A percentile compares a stretch with the other conserved stretches of the same genome.
Evolutionary conservation across 768 basidiomycete species (phyloP).

Genomic region (Crepidotus variabilis): DNA sequence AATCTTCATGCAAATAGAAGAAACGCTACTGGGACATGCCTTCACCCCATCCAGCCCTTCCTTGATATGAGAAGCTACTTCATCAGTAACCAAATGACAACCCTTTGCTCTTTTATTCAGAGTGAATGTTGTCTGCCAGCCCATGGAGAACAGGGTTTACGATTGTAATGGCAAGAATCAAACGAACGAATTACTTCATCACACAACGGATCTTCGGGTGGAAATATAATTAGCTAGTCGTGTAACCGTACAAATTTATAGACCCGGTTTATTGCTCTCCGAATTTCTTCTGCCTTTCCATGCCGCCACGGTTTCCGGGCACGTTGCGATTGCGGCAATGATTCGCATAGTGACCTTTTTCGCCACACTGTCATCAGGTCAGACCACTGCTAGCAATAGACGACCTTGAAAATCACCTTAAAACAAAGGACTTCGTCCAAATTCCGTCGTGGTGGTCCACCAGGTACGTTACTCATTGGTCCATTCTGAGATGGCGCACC

Average conservation of each 20-base stretch:
- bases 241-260: neutral
- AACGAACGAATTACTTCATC: neutral
- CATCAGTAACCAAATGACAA: constrained; percentile 82
- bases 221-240: neutral
- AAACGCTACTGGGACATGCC: constrained; percentile 30
- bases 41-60: constrained; percentile 66
- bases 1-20: too few species aligned
- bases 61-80: constrained; percentile 62
- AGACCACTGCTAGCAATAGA: constrained; percentile 3
- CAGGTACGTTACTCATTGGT: constrained; percentile 19
- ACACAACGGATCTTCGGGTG: neutral
- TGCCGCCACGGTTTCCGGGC: constrained; percentile 86
- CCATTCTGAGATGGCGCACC: constrained; percentile 27
- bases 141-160: constrained; percentile 45
- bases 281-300: constrained; percentile 52
- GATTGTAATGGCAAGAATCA: neutral
- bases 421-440: constrained; percentile 84
- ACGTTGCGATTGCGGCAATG: constrained; percentile 89
- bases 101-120: constrained; percentile 53
- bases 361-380: constrained; percentile 60
- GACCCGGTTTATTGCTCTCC: constrained; percentile 16
- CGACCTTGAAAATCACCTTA: constrained; percentile 52
- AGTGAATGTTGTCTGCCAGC: constrained; percentile 85
- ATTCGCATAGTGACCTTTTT: constrained; percentile 94
- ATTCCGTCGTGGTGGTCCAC: constrained; percentile 55